Evolutionary conservation across 192 early-diverging fungal genomes (phyloP).

Genomic region (Helicostylum pulchrum): DNA sequence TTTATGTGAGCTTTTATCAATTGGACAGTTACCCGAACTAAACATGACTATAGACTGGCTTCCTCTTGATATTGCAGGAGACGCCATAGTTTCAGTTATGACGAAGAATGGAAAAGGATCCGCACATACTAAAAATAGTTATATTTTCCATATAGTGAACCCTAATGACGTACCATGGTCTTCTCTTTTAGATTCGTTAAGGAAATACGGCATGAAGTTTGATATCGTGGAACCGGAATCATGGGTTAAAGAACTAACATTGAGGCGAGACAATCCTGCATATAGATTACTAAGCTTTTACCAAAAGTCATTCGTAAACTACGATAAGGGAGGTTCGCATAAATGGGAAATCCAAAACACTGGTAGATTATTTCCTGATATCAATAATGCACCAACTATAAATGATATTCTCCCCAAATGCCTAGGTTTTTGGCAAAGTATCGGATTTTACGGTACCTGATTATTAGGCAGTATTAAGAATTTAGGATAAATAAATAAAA

Average conservation of each 20-base stretch:
- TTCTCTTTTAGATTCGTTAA: constrained; percentile 9
- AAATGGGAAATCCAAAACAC: no score
- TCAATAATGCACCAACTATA: no score
- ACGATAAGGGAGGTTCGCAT: no score
- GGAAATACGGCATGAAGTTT: constrained; percentile 15
- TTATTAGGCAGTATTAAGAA: no score
- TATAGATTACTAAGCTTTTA: constrained; percentile 11
- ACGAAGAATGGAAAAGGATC: neutral
- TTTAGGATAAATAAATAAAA: no score
- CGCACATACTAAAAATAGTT: neutral
- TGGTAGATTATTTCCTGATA: no score
- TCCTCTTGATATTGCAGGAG: constrained; percentile 25
- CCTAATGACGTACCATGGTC: constrained; percentile 20
- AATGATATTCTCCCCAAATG: no score
- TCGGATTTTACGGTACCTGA: no score
- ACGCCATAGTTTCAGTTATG: constrained; percentile 22
- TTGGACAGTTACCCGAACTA: constrained; percentile 18
- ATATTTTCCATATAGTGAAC: constrained; percentile 27
- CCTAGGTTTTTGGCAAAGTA: no score
- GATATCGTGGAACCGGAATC: neutral
- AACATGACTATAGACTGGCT: constrained; percentile 27
- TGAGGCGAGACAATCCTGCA: constrained; percentile 21
- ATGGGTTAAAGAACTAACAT: constrained; percentile 16
- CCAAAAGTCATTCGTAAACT: neutral
- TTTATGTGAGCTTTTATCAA: no score